Conservation (phyloP, 2,329 filamentous ascomycete species). For the Thelonectria rubi region DNA sequence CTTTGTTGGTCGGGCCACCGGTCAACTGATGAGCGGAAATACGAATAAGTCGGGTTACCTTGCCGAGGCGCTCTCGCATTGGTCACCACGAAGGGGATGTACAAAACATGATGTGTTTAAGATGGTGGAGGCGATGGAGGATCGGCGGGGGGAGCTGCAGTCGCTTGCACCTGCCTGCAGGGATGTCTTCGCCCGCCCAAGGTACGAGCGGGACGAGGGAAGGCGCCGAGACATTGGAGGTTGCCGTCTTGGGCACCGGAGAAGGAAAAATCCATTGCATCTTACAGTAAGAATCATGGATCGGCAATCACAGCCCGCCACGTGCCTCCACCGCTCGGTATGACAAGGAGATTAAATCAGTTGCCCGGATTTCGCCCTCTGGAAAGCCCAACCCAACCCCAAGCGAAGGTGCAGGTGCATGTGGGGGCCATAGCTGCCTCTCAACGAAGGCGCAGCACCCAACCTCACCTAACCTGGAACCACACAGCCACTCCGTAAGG, state of each 20-base stretch:
- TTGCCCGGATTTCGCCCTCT: too few relatives aligned
- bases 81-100: slow-evolving; percentile 5
- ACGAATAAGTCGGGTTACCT: too few relatives aligned
- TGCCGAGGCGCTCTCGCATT: neutral
- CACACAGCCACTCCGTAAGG: neutral
- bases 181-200: neutral
- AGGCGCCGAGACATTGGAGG: neutral
- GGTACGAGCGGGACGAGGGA: too few relatives aligned
- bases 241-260: neutral
- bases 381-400: too few relatives aligned
- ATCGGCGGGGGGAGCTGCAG: neutral
- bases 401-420: too few relatives aligned
- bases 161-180: neutral
- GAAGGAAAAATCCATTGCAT: too few relatives aligned
- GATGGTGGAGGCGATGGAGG: neutral
- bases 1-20: too few relatives aligned
- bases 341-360: too few relatives aligned
- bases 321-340: neutral
- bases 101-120: neutral
- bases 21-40: too few relatives aligned
- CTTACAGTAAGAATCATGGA: too few relatives aligned
- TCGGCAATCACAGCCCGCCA: neutral
- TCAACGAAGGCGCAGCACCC: neutral
- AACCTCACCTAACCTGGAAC: neutral
- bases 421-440: too few relatives aligned